phyloP scores from a whole-genome alignment of 1,284 basidiomycete genomes.

The Sporisorium scitamineum region DNA sequence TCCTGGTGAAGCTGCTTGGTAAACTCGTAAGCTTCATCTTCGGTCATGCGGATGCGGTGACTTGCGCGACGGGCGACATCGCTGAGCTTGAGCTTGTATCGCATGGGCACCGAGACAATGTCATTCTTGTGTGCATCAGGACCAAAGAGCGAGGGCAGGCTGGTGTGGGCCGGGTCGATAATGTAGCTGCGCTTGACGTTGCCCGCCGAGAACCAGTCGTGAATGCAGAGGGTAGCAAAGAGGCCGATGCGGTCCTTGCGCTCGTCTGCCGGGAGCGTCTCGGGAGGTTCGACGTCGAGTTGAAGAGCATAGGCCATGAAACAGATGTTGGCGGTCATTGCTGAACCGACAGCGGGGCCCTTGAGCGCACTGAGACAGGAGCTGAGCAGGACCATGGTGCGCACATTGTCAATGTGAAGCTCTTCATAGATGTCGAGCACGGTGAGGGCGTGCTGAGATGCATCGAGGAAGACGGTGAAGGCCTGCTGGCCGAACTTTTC shows the following conservation, averaged over 20 bases:
- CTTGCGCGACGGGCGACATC: slow-evolving; percentile 52
- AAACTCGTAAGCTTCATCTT: slow-evolving; percentile 51
- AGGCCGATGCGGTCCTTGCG: slow-evolving; percentile 52
- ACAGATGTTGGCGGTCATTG: slow-evolving; percentile 44
- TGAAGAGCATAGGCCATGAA: slow-evolving; percentile 55
- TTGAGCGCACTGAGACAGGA: slow-evolving; percentile 42
- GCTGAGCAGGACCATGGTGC: slow-evolving; percentile 40
- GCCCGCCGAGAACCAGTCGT: slow-evolving; percentile 55
- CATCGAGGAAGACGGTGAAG: slow-evolving; percentile 50
- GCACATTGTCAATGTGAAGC: slow-evolving; percentile 55
- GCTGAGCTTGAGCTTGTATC: slow-evolving; percentile 45
- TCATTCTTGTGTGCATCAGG: slow-evolving; percentile 45
- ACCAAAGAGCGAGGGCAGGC: slow-evolving; percentile 45
- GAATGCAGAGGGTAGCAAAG: slow-evolving; percentile 45
- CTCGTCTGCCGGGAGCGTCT: slow-evolving; percentile 43
- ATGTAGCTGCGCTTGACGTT: slow-evolving; percentile 51
- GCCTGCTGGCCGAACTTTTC: slow-evolving; percentile 33
- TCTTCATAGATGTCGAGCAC: slow-evolving; percentile 58
- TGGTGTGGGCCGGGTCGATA: slow-evolving; percentile 48
- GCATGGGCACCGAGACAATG: slow-evolving; percentile 32
- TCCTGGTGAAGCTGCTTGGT: slow-evolving; percentile 58
- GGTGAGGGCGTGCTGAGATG: slow-evolving; percentile 49
- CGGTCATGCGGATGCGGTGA: slow-evolving; percentile 46
- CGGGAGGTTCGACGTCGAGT: slow-evolving; percentile 58
- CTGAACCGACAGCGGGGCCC: slow-evolving; percentile 46